A percentile compares a stretch with the other conserved stretches of the same genome.
Evolutionary conservation across 1,139 yeast genomes (phyloP).

Genomic region (Yamadazyma kanchanaburiensis): DNA sequence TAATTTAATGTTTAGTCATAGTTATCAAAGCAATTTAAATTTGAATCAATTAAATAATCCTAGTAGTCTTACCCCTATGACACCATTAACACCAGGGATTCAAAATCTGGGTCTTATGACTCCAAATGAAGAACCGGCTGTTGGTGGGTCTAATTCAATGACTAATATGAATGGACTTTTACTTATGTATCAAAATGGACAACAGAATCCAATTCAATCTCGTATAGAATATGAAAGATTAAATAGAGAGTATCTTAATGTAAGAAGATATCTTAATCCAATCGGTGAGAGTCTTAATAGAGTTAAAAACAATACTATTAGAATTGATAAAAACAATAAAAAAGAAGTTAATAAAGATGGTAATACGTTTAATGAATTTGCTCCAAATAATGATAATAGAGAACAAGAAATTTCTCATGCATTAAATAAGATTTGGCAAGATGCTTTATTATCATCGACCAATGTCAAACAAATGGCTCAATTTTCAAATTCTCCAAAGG

Average conservation of each 20-base stretch:
- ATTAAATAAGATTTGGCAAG: constrained; percentile 40
- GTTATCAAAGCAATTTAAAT: constrained; percentile 23
- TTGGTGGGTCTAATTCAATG: constrained; percentile 10
- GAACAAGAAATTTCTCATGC: constrained; percentile 26
- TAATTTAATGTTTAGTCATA: constrained; percentile 46
- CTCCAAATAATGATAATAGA: constrained; percentile 29
- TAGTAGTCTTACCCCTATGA: constrained; percentile 5
- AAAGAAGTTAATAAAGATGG: constrained; percentile 16
- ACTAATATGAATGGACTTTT: constrained; percentile 31
- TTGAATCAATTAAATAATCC: constrained; percentile 18
- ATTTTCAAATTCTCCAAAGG: constrained; percentile 11
- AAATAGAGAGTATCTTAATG: constrained; percentile 69
- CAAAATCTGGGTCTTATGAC: too few species aligned
- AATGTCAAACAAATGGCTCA: constrained; percentile 6
- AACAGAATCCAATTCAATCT: constrained; percentile 53
- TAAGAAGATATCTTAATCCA: constrained; percentile 68
- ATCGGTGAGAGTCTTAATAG: constrained; percentile 60
- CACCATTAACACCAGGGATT: constrained; percentile 2
- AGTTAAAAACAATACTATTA: constrained; percentile 21
- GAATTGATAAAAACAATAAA: constrained; percentile 14
- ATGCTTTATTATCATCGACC: constrained; percentile 28
- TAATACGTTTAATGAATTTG: constrained; percentile 34
- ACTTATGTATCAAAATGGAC: constrained; percentile 30
- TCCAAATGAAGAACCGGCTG: constrained; percentile 3
- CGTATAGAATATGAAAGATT: constrained; percentile 75